A percentile compares a stretch with the other conserved stretches of the same genome.
phyloP scores from a whole-genome alignment of 2,329 filamentous ascomycete species.

The Colletotrichum sp. region DNA sequence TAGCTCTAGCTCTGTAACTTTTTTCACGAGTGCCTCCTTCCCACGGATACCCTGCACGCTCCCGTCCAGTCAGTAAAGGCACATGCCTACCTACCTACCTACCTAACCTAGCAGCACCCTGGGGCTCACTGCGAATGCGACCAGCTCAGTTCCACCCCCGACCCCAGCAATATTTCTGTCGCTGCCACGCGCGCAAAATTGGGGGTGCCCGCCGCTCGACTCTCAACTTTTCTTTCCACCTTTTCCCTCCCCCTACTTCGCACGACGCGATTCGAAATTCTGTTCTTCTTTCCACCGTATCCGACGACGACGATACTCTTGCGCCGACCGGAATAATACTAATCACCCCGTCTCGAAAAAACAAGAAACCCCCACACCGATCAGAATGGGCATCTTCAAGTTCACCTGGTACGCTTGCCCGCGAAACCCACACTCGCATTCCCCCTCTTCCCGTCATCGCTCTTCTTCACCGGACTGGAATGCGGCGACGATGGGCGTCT shows the following conservation, averaged over 20 bases:
- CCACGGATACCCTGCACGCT: not conserved
- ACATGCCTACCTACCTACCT: not conserved
- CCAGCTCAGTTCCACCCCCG: not conserved
- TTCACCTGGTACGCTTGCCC: constrained; percentile 21
- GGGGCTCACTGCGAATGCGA: not conserved
- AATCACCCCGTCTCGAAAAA: not conserved
- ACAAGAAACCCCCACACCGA: not conserved
- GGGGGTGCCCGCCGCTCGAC: not conserved
- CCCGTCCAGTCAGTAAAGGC: not conserved
- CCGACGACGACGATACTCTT: not conserved
- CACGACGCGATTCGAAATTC: not conserved
- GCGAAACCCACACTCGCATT: not conserved
- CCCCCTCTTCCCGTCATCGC: not conserved
- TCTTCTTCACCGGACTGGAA: not conserved
- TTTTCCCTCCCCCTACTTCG: not conserved
- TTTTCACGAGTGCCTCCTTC: not conserved
- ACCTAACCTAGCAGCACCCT: not conserved
- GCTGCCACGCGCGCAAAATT: constrained; percentile 10
- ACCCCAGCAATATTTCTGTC: constrained; percentile 8
- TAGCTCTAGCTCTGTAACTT: not conserved
- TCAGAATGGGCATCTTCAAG: constrained; percentile 22
- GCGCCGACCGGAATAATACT: constrained; percentile 2
- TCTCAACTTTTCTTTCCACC: constrained; percentile 8
- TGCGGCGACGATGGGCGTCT: not conserved
- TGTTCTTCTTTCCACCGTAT: not conserved